phyloP scores from a whole-genome alignment of 169 alveolate species.

The Cyclospora cayetanensis region DNA sequence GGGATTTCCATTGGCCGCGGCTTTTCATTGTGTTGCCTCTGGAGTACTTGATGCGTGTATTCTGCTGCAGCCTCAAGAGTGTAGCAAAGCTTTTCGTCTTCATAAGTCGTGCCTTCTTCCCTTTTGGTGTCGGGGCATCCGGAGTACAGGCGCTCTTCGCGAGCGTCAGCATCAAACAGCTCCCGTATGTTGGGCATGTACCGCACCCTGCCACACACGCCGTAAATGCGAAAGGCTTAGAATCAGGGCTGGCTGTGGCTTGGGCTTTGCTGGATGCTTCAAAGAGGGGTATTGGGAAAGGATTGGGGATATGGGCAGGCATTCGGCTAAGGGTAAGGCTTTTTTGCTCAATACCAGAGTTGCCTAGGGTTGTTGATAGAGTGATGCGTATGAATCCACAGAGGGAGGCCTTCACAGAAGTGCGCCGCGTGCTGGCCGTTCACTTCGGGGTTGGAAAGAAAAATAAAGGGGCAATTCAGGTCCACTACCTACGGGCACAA shows the following conservation, averaged over 20 bases:
- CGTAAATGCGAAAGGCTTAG: not conserved
- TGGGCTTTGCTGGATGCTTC: not conserved
- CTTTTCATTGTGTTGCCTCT: not conserved
- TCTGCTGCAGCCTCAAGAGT: constrained; percentile 33
- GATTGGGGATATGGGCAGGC: too few relatives aligned
- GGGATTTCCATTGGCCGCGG: not conserved
- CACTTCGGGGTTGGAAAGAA: constrained; percentile 59
- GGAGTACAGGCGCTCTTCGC: constrained; percentile 43
- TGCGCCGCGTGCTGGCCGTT: constrained; percentile 5
- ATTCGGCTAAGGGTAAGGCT: not conserved
- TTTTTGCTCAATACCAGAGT: constrained; percentile 1
- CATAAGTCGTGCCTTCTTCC: not conserved
- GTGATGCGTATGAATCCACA: constrained; percentile 49
- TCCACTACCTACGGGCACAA: not conserved
- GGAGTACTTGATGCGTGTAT: not conserved
- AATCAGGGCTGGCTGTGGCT: not conserved
- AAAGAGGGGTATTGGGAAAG: too few relatives aligned
- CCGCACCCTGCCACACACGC: not conserved
- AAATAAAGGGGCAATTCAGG: not conserved
- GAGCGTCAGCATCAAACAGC: constrained; percentile 21
- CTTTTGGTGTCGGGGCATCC: not conserved
- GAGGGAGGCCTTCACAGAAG: constrained; percentile 18
- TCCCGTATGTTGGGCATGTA: constrained; percentile 19
- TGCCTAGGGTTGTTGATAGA: constrained; percentile 35
- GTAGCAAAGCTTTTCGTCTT: not conserved